A percentile compares a stretch with the other conserved stretches of the same genome.
Evolutionary conservation across 1,284 basidiomycete genomes (phyloP).

Genomic region (Ceratobasidium sp.): DNA sequence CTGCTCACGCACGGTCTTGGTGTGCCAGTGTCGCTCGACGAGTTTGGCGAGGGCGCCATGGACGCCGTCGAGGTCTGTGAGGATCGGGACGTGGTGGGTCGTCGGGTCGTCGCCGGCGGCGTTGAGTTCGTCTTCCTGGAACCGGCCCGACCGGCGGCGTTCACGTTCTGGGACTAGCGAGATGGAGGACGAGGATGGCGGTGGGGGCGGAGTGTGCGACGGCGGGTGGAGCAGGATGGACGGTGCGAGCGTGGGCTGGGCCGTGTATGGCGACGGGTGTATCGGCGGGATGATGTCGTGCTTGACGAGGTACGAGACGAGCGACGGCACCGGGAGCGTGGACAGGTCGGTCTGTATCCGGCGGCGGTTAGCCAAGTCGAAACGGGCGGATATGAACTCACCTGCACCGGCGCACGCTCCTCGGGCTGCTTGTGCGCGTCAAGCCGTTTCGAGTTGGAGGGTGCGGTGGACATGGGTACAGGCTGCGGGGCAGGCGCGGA

Average conservation of each 20-base stretch:
- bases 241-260: not conserved
- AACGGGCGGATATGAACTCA: not conserved
- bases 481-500: conserved; percentile 11
- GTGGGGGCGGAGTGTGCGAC: conserved; percentile 6
- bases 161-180: not conserved
- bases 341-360: conserved; percentile 9
- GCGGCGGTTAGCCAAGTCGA: not conserved
- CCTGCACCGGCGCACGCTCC: not conserved
- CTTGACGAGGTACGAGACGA: conserved; percentile 34
- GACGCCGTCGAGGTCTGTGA: conserved; percentile 33
- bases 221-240: conserved; percentile 11
- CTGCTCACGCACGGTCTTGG: conserved; percentile 23
- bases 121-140: conserved; percentile 7
- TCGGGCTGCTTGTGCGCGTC: not conserved
- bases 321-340: conserved; percentile 10
- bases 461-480: too few relatives aligned
- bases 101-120: not conserved
- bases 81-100: conserved; percentile 16
- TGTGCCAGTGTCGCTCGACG: conserved; percentile 33
- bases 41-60: conserved; percentile 24
- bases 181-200: not conserved
- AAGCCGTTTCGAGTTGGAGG: too few relatives aligned
- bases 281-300: conserved; percentile 38
- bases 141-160: conserved; percentile 5
- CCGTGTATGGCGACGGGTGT: conserved; percentile 29